phyloP scores from a whole-genome alignment of 2,329 filamentous ascomycete species.

The Trichocomaceae sp. region DNA sequence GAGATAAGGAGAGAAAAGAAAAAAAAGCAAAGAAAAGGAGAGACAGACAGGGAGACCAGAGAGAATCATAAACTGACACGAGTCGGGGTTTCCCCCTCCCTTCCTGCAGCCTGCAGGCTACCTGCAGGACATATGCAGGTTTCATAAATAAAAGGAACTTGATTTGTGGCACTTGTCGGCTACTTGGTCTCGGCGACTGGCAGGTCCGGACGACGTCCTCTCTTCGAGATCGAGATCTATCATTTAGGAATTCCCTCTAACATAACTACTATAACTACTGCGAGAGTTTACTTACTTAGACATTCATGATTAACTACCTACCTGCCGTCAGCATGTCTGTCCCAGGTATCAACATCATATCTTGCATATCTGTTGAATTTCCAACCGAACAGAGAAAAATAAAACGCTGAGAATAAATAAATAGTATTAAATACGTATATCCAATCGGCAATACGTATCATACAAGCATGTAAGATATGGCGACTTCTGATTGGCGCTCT shows the following conservation, averaged over 20 bases:
- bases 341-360: too few species aligned
- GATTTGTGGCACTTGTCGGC: not conserved
- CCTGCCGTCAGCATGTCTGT: too few species aligned
- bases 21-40: not conserved
- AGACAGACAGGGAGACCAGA: not conserved
- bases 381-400: not conserved
- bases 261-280: too few species aligned
- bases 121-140: slow-evolving; percentile 5
- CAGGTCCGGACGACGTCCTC: too few species aligned
- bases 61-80: slow-evolving; percentile 1
- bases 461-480: not conserved
- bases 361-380: too few species aligned
- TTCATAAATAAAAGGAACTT: not conserved
- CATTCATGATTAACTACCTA: too few species aligned
- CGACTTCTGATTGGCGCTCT: not conserved
- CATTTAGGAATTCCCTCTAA: too few species aligned
- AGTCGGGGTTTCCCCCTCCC: slow-evolving; percentile 3
- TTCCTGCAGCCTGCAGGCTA: not conserved
- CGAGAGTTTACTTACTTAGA: too few species aligned
- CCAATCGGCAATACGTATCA: too few species aligned
- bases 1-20: not conserved
- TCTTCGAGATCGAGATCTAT: too few species aligned
- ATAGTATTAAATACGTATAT: too few species aligned
- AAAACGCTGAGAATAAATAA: not conserved
- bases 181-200: too few species aligned